Evolutionary conservation across 768 basidiomycete genomes (phyloP).

Genomic region (Mycena capillaripes): DNA sequence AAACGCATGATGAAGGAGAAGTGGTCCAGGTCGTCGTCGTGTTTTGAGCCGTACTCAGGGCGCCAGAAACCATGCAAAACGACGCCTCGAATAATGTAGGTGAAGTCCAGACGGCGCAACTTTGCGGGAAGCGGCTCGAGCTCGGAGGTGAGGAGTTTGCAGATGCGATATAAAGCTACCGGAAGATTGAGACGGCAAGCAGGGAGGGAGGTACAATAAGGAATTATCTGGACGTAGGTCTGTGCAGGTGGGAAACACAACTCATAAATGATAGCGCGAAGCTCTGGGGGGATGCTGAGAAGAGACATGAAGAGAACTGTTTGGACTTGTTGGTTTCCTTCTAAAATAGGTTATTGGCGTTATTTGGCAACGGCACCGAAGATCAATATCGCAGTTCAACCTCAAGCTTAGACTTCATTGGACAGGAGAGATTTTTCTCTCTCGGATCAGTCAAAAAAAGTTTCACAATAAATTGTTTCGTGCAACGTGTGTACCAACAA

Average conservation of each 20-base stretch:
- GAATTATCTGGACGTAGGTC: not conserved
- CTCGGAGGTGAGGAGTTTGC: constrained; percentile 18
- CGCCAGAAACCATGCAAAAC: not conserved
- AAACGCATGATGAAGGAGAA: constrained; percentile 28
- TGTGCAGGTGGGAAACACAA: not conserved
- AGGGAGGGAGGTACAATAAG: not conserved
- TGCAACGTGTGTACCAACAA: too few relatives aligned
- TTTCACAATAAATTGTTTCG: too few relatives aligned
- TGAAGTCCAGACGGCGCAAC: constrained; percentile 28
- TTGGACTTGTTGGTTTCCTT: not conserved
- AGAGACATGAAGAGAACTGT: not conserved
- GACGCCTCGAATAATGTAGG: constrained; percentile 20
- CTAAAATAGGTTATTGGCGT: not conserved
- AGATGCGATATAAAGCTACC: constrained; percentile 7
- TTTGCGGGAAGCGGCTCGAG: constrained; percentile 20
- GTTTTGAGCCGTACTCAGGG: constrained; percentile 7
- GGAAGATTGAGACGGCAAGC: constrained; percentile 28
- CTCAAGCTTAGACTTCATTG: too few relatives aligned
- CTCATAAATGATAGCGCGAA: not conserved
- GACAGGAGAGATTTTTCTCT: too few relatives aligned
- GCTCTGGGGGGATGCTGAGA: not conserved
- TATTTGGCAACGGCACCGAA: not conserved
- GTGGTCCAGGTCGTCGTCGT: constrained; percentile 11
- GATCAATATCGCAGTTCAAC: too few relatives aligned
- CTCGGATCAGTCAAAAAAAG: too few relatives aligned